Base-by-base conservation (phyloP, 441 rosid genomes). In the Geranium incanum region DNA sequence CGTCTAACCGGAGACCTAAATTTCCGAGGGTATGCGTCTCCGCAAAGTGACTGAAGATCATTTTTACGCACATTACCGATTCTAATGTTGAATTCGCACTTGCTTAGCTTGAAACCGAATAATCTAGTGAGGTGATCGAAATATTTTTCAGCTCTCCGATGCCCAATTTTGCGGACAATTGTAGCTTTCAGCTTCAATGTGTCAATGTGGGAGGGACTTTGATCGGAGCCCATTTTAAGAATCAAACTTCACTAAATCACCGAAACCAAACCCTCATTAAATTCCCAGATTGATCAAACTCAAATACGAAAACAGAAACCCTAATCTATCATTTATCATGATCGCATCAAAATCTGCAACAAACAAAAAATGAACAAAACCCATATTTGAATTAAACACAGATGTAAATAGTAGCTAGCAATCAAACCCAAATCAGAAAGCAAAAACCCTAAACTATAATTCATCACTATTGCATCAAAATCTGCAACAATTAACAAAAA, bases 91-190 rank as follows among this genome's bases (percentile, higher is more conserved):
- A 92, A 89, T 36, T 90, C 93, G 0, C 71, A 75, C 78, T 92
- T 94, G 80, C 81, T 80, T 23, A 85, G 79, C 79, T 84, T 85
- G 41, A 78, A 78, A 82, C 79, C 70, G 73, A 92, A 87, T 79
- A 89, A 81, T 57, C 81, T 85, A 6, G 82, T 81, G 12, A 94
- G 90, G 72, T 81, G 92, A 74, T 86, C 81, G 66, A 94, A 94
- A 84, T 92, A 94, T 69, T 41, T 83, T 38, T 83, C 82, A 0
- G 94, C 91, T 83, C 92, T 87, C 18, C 77, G 85, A 70, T 80
- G 87, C 64, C 99, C 97, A 21, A 94, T 80, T 79, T 81, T 89
- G 67, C 78, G 79, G 48, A 78, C 67, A 18, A 92, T 80, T 50
- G 80, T 70, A 71, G 80, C 77, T 81, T 81, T 89, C 57, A 92